These are phyloP conservation scores for Monascus ruber DNA, from an alignment of 2,329 filamentous ascomycete species.

Conservation along the genomic window DNA sequence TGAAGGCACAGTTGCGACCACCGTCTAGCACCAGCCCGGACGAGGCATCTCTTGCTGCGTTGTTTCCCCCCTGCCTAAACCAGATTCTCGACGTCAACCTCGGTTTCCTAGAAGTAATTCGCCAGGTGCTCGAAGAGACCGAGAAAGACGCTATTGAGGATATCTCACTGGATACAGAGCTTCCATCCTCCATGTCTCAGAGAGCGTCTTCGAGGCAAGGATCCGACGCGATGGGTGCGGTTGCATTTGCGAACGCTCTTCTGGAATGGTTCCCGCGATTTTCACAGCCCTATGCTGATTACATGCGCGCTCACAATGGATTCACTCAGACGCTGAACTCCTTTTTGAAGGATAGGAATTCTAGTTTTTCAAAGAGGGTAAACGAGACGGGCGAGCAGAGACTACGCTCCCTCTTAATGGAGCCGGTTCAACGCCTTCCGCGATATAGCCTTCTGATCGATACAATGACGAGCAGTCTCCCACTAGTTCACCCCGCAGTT, in stretches of 20 bases:
- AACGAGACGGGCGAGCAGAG: conserved; percentile 80
- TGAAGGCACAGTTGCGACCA: conserved; percentile 50
- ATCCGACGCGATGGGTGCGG: conserved; percentile 66
- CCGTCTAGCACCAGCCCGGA: conserved; percentile 58
- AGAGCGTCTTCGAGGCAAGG: conserved; percentile 32
- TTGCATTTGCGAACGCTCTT: conserved; percentile 67
- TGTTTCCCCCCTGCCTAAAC: conserved; percentile 74
- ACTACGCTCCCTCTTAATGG: conserved; percentile 83
- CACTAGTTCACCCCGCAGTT: conserved; percentile 74
- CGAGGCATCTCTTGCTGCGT: conserved; percentile 57
- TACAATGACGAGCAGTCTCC: conserved; percentile 78
- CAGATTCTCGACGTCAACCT: conserved; percentile 73
- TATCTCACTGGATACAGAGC: conserved; percentile 49
- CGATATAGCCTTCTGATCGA: conserved; percentile 95
- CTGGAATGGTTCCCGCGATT: conserved; percentile 91
- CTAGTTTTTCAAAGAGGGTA: conserved; percentile 70
- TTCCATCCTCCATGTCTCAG: conserved; percentile 38
- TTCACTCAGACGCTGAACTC: conserved; percentile 71
- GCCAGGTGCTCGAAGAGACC: conserved; percentile 65
- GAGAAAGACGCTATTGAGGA: conserved; percentile 70
- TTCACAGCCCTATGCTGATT: conserved; percentile 80
- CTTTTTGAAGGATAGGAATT: conserved; percentile 64
- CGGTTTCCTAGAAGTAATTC: conserved; percentile 65
- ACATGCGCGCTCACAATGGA: conserved; percentile 79
- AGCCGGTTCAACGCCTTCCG: conserved; percentile 87